phyloP scores from a whole-genome alignment of 2,329 filamentous ascomycete species.

The Epichloe sylvatica region DNA sequence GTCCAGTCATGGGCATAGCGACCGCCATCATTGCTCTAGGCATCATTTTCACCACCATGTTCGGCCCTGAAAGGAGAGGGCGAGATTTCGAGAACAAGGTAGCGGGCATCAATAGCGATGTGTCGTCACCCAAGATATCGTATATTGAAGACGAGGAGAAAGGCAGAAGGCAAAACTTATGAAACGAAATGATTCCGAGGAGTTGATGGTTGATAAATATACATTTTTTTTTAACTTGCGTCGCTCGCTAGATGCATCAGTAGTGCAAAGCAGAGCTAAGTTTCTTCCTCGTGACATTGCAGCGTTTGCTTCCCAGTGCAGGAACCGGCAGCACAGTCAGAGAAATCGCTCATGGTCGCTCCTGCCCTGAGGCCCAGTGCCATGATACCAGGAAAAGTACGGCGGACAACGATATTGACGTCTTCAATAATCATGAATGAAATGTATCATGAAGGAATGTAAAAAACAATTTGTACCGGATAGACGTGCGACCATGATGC shows the following conservation, averaged over 20 bases:
- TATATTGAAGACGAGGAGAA: slow-evolving; percentile 20
- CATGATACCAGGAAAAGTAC: too few species aligned
- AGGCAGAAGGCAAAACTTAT: slow-evolving; percentile 8
- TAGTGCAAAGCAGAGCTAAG: background rate
- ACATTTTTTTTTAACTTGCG: too few species aligned
- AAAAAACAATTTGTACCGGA: too few species aligned
- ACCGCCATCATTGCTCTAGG: slow-evolving; percentile 63
- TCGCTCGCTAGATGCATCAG: too few species aligned
- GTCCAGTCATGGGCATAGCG: slow-evolving; percentile 60
- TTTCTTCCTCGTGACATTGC: background rate
- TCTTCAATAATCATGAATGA: too few species aligned
- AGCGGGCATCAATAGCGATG: slow-evolving; percentile 20
- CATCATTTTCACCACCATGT: slow-evolving; percentile 51
- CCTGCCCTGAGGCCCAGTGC: too few species aligned
- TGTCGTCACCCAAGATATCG: slow-evolving; percentile 14
- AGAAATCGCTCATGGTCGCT: too few species aligned
- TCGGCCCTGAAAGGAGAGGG: slow-evolving; percentile 64
- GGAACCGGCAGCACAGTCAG: too few species aligned
- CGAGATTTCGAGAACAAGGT: slow-evolving; percentile 50
- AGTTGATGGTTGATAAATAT: background rate
- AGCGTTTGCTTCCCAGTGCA: too few species aligned
- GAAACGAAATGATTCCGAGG: slow-evolving; percentile 1
- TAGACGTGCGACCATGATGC: too few species aligned
- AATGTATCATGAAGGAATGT: too few species aligned
- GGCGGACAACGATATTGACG: too few species aligned